These are phyloP conservation scores for Mycena alexandri DNA, from an alignment of 768 basidiomycete genomes.

Conservation along the genomic window DNA sequence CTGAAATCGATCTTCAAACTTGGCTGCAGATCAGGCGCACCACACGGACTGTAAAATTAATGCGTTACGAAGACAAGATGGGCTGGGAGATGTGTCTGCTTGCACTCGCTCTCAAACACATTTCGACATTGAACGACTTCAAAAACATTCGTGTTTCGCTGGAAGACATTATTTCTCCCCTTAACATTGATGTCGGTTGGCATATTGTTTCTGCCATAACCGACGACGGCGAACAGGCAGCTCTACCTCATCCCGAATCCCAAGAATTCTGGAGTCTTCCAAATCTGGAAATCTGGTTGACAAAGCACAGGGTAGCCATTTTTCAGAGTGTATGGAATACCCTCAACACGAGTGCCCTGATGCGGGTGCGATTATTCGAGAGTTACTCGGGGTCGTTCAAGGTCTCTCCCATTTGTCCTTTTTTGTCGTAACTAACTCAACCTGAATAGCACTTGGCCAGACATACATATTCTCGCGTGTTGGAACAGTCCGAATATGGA, in stretches of 20 bases:
- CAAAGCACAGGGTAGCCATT: background rate
- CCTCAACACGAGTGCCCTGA: background rate
- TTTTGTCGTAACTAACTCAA: background rate
- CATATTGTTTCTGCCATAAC: background rate
- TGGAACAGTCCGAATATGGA: no score
- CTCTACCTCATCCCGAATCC: background rate
- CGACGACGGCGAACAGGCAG: background rate
- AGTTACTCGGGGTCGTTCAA: no score
- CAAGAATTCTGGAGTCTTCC: constrained; percentile 5
- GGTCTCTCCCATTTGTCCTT: background rate
- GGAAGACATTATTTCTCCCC: background rate
- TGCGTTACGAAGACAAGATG: no score
- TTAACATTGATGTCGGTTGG: background rate
- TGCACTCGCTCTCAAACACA: background rate
- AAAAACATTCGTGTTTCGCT: no score
- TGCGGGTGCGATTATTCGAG: background rate
- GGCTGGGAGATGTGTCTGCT: no score
- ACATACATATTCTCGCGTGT: background rate
- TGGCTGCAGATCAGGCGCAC: background rate
- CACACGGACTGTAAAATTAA: background rate
- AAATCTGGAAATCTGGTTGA: constrained; percentile 5
- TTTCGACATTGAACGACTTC: background rate
- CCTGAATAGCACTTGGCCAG: background rate
- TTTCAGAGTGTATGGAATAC: no score
- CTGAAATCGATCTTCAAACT: constrained; percentile 1